Base-by-base conservation (phyloP, 2,329 filamentous ascomycete genomes). In the Trichoderma simmonsii region DNA sequence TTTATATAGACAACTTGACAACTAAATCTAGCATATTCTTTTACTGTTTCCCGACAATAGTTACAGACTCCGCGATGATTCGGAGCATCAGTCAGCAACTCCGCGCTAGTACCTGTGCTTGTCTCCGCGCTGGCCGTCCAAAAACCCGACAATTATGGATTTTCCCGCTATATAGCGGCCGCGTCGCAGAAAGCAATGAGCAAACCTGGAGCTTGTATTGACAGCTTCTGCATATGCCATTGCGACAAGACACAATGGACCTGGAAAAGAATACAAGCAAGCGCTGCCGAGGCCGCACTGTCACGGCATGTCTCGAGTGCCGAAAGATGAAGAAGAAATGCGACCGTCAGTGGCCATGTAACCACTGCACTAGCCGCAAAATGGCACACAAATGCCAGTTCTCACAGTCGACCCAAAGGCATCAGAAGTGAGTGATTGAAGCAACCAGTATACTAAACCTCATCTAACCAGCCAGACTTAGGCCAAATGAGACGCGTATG, bases 261-360 rank as follows among this genome's bases (percentile, higher is more conserved):
- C 18, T 48, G 8, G 51, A 57, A 5, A 30, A 48, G 65, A 21
- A 15, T 3, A 48, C 26, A 34, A 60, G 7, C 65, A 68, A 48
- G 36, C 54, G 65, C 36, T 43, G 34, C 8, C 54, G 65, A 59
- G 65, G 54, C 3, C 65, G 65, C 15, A 68, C 34, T 3, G 34
- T 68, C 18, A 68, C 65, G 3, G 65, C 65, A 26, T 68, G 65
- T 28, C 36, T 60, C 34, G 65, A 68, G 32, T 68, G 65, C 36
- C 65, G 65, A 14, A 68, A 68, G 26, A 60, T 57, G 65, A 68
- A 68, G 51, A 68, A 68, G 65, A 68, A 68, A 28, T 68, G 65
- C 21, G 54, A 68, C n/a, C 54, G 65, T 1, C 65, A 60, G 18
- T 68, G 65, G 65, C 65, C 65, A 3, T 68, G 65, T n/a, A 68